These are phyloP conservation scores for Glycine latifolia DNA, from an alignment of 306 rosid species.

Conservation along the genomic window DNA sequence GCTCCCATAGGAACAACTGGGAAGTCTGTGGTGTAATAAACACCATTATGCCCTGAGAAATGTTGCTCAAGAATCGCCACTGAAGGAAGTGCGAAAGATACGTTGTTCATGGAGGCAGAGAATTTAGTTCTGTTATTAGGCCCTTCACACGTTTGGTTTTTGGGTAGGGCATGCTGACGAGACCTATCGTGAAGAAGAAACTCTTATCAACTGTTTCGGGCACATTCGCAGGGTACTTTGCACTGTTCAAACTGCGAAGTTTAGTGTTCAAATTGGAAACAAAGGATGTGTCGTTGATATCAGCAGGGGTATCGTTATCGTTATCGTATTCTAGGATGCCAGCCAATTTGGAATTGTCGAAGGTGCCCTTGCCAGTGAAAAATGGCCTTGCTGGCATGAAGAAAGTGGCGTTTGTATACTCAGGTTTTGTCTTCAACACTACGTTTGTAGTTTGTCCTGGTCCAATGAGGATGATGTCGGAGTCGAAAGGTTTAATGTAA, in stretches of 20 bases:
- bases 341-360: neutral
- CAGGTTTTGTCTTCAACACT: neutral
- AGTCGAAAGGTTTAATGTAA: neutral
- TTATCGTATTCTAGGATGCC: neutral
- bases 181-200: neutral
- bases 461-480: neutral
- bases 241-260: neutral
- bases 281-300: neutral
- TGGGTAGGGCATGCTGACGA: no score
- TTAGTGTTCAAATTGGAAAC: neutral
- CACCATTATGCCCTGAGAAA: neutral
- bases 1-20: neutral
- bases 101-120: neutral
- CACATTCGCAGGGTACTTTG: neutral
- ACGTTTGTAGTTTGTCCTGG: conserved; percentile 14
- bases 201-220: neutral
- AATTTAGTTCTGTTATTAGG: neutral
- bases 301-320: neutral
- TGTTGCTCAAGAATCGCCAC: conserved; percentile 1
- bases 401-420: neutral
- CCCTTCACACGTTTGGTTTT: neutral
- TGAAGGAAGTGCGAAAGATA: neutral
- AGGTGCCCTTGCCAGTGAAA: neutral
- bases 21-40: neutral
- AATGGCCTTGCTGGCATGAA: neutral